Base-by-base conservation (phyloP, 2,329 filamentous ascomycete genomes). In the Xylariaceae sp. region DNA sequence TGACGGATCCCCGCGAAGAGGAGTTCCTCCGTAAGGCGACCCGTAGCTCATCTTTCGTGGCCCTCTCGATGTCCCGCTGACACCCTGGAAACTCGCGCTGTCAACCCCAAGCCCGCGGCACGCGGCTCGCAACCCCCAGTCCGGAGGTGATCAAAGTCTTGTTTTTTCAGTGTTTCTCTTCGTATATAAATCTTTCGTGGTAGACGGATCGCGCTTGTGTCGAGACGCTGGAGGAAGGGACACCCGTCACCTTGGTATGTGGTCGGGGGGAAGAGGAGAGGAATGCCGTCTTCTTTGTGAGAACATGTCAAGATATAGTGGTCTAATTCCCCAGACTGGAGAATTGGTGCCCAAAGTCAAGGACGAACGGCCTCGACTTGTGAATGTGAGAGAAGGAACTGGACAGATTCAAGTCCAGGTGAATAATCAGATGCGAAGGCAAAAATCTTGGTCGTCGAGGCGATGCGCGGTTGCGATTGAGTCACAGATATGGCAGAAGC, bases 161-260 rank as follows among this genome's bases (percentile, higher is more conserved):
- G 27, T 22, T 44, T 22, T 34, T 36, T 15, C 36, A 31, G 32
- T 35, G 16, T 13, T 33, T 33, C 14, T 41, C 31, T 12, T 19
- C 31, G 18, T 17, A 32, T 38, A 50, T 38, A 50, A 23, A 7
- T 26, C 12, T n/a, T n/a, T n/a, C n/a, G n/a, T n/a, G n/a, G n/a
- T n/a, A n/a, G n/a, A n/a, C n/a, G n/a, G n/a, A n/a, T 63, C 55
- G 65, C 62, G 64, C 61, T 58, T 58, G 56, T 63, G 59, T 64
- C 64, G 65, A 59, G 58, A 60, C 63, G 61, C 63, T 55, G 51
- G 50, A 58, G 60, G 57, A 56, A 59, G 60, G 59, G 59, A 64
- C 55, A 57, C 63, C 62, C 59, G 70, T 75, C 72, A 75, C 71
- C 72, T 72, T 65, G 69, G 68, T 72, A 71, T 73, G 65, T 70